phyloP scores from a whole-genome alignment of 306 rosid genomes.

The Lithocarpus polystachyus region DNA sequence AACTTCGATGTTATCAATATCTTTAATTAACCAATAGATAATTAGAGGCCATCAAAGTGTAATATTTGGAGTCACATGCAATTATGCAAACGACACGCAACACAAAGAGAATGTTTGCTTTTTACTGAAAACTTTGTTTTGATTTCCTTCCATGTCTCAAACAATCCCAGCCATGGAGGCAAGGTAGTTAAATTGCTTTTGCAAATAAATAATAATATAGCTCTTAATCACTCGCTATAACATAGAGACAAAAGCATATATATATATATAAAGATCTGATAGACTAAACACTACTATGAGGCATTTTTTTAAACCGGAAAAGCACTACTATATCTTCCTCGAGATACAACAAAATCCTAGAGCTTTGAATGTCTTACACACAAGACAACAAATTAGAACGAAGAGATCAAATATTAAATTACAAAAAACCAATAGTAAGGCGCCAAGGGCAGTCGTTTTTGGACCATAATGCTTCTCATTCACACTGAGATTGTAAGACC shows the following conservation, averaged over 20 bases:
- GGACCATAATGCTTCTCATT: constrained; percentile 53
- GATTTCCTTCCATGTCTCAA: constrained; percentile 10
- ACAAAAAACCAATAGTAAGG: constrained; percentile 25
- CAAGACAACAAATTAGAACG: constrained; percentile 36
- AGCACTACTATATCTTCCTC: constrained; percentile 57
- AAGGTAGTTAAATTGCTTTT: neutral
- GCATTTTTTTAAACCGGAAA: neutral
- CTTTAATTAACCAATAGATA: too few species aligned
- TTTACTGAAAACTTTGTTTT: constrained; percentile 20
- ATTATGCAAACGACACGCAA: neutral
- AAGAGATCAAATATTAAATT: constrained; percentile 6
- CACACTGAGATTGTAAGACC: constrained; percentile 41
- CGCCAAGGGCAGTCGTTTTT: constrained; percentile 38
- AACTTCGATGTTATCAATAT: too few species aligned
- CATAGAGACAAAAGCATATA: neutral
- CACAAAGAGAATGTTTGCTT: constrained; percentile 14
- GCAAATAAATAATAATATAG: neutral
- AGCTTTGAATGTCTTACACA: constrained; percentile 40
- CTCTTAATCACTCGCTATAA: constrained; percentile 2
- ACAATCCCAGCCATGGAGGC: neutral
- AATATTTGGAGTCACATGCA: constrained; percentile 7
- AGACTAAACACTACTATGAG: neutral
- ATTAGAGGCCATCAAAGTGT: too few species aligned
- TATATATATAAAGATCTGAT: neutral
- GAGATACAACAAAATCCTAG: constrained; percentile 63